Conservation (phyloP, 306 rosid species). For the Vigna nakashimae region DNA sequence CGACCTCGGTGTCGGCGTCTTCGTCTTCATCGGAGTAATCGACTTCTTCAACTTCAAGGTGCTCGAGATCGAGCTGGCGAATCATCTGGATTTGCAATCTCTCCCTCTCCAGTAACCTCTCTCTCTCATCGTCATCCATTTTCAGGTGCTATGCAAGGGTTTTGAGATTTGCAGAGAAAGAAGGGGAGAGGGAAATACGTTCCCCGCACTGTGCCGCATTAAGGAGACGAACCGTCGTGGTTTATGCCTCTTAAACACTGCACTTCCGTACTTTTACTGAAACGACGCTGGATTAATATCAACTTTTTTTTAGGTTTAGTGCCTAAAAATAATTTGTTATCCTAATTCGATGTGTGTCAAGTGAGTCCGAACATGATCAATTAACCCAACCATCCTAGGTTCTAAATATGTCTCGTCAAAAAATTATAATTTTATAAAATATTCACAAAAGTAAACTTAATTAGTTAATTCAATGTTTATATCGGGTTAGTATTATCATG, state of each 20-base stretch:
- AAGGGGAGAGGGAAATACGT: neutral
- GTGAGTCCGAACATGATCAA: too few relatives aligned
- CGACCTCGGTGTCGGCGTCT: constrained; percentile 41
- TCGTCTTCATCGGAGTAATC: constrained; percentile 69
- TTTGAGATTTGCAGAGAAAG: neutral
- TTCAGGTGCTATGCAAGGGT: constrained; percentile 27
- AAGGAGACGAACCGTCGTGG: neutral
- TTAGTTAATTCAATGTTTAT: too few relatives aligned
- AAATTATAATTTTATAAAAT: too few relatives aligned
- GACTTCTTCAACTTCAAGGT: constrained; percentile 82
- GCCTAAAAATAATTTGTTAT: too few relatives aligned
- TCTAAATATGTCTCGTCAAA: too few relatives aligned
- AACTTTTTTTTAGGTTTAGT: too few relatives aligned
- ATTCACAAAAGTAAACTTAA: too few relatives aligned
- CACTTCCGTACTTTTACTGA: neutral
- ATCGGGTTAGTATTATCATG: too few relatives aligned
- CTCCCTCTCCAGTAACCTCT: constrained; percentile 67
- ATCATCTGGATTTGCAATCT: constrained; percentile 88
- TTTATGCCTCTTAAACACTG: neutral
- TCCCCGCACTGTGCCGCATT: neutral
- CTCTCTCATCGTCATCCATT: constrained; percentile 63
- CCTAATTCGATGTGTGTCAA: too few relatives aligned
- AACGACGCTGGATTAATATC: neutral
- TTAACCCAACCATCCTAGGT: too few relatives aligned
- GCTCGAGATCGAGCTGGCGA: constrained; percentile 87